Evolutionary conservation across 2,329 filamentous ascomycete species (phyloP).

Genomic region (Fusarium solani-melongenae): DNA sequence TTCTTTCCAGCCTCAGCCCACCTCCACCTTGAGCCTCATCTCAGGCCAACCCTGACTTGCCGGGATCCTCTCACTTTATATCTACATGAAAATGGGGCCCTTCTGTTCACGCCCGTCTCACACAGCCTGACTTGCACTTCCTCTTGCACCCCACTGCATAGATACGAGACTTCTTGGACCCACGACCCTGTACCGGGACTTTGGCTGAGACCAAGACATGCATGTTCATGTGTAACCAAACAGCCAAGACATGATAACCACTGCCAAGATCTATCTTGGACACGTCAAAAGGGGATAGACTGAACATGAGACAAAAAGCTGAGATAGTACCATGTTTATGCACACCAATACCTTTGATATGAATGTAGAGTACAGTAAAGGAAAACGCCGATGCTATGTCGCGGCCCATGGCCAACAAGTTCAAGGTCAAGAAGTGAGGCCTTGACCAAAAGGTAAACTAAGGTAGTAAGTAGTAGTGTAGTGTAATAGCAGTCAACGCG

Average conservation of each 20-base stretch:
- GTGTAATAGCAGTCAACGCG: background rate
- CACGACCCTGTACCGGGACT: background rate
- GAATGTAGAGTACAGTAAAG: background rate
- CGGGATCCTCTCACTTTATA: background rate
- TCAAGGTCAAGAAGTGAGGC: conserved; percentile 13
- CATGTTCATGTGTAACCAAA: background rate
- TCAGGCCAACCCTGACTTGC: background rate
- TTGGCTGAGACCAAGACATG: conserved; percentile 4
- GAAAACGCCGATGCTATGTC: conserved; percentile 44
- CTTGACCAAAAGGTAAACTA: background rate
- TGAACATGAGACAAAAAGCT: background rate
- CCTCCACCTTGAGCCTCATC: background rate
- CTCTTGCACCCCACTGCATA: background rate
- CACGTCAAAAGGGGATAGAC: background rate
- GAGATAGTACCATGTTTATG: conserved; percentile 12
- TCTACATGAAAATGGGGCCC: background rate
- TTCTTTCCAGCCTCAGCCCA: background rate
- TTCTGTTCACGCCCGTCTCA: background rate
- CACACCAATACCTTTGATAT: conserved; percentile 1
- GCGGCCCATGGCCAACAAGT: conserved; percentile 16
- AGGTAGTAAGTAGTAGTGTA: background rate
- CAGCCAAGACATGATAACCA: conserved; percentile 4
- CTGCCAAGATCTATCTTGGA: background rate
- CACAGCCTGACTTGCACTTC: background rate
- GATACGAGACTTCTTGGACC: background rate